Conservation (phyloP, 148 eudicot genomes). For the Drosera capensis region DNA sequence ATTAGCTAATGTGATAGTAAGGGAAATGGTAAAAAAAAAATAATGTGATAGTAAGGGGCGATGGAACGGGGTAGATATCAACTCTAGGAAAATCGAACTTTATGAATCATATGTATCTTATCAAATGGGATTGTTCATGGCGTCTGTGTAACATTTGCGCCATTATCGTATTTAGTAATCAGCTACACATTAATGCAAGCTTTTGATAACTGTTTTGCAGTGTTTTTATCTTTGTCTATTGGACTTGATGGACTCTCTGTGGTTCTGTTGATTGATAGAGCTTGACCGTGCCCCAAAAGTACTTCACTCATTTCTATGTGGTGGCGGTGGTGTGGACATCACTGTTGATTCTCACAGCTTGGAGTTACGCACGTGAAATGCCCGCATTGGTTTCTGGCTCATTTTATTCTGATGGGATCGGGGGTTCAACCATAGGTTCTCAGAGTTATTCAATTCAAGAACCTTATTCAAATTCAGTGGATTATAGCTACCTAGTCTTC, state of each 20-base stretch:
- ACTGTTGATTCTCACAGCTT: conserved; percentile 45
- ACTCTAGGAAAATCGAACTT: too few relatives aligned
- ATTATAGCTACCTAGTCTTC: conserved; percentile 34
- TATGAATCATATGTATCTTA: too few relatives aligned
- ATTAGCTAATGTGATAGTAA: too few relatives aligned
- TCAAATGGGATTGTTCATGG: too few relatives aligned
- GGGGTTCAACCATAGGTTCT: conserved; percentile 58
- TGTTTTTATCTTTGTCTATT: too few relatives aligned
- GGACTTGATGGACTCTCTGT: conserved; percentile 10
- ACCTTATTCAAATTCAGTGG: conserved; percentile 15
- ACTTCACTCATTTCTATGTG: conserved; percentile 69
- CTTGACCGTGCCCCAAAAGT: conserved; percentile 66
- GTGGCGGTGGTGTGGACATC: conserved; percentile 64
- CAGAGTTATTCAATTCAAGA: conserved; percentile 24
- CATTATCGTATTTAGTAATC: too few relatives aligned
- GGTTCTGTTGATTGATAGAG: conserved; percentile 33
- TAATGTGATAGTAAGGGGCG: too few relatives aligned
- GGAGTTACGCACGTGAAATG: conserved; percentile 51
- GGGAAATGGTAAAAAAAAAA: too few relatives aligned
- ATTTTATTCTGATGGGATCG: conserved; percentile 37
- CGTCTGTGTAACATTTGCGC: too few relatives aligned
- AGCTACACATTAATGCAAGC: too few relatives aligned
- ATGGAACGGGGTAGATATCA: too few relatives aligned
- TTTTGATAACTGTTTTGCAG: too few relatives aligned
- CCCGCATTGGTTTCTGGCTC: conserved; percentile 35